Evolutionary conservation across 2,329 filamentous ascomycete species (phyloP).

Genomic region (Aspergillus sp.): DNA sequence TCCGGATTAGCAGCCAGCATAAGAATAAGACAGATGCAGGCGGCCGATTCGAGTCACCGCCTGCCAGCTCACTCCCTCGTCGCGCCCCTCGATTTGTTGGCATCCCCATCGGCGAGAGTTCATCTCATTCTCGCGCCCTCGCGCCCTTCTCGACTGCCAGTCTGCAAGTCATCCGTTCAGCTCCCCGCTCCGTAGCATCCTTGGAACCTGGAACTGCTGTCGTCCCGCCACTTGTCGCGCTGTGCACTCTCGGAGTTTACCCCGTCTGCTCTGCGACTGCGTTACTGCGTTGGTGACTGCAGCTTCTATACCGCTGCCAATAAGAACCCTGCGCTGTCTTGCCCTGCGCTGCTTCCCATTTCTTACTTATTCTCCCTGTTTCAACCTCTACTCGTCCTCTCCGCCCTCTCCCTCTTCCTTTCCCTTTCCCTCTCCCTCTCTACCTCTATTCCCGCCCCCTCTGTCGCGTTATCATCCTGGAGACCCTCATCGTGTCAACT

Average conservation of each 20-base stretch:
- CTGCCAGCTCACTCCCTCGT: slow-evolving; percentile 12
- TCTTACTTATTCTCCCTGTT: slow-evolving; percentile 7
- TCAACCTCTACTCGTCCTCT: neutral
- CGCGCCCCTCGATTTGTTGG: slow-evolving; percentile 17
- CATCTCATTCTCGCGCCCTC: slow-evolving; percentile 5
- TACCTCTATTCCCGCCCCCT: neutral
- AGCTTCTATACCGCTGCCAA: slow-evolving; percentile 8
- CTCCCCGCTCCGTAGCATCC: slow-evolving; percentile 6
- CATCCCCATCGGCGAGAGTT: slow-evolving; percentile 9
- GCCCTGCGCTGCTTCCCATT: slow-evolving; percentile 9
- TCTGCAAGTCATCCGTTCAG: slow-evolving; percentile 20
- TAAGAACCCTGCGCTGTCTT: slow-evolving; percentile 3
- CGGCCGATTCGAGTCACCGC: slow-evolving; percentile 32
- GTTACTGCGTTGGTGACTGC: neutral
- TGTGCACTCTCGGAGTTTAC: slow-evolving; percentile 16
- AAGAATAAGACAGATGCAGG: slow-evolving; percentile 21
- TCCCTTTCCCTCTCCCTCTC: slow-evolving; percentile 1
- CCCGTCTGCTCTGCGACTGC: neutral
- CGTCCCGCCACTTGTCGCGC: slow-evolving; percentile 1
- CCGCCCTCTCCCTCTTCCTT: slow-evolving; percentile 1
- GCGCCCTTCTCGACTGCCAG: slow-evolving; percentile 2
- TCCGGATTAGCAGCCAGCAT: neutral
- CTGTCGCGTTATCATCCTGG: slow-evolving; percentile 14
- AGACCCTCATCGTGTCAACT: slow-evolving; percentile 18
- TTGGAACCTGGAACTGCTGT: neutral